phyloP scores from a whole-genome alignment of 2,329 filamentous ascomycete species.

The Aspergillus japonicus region DNA sequence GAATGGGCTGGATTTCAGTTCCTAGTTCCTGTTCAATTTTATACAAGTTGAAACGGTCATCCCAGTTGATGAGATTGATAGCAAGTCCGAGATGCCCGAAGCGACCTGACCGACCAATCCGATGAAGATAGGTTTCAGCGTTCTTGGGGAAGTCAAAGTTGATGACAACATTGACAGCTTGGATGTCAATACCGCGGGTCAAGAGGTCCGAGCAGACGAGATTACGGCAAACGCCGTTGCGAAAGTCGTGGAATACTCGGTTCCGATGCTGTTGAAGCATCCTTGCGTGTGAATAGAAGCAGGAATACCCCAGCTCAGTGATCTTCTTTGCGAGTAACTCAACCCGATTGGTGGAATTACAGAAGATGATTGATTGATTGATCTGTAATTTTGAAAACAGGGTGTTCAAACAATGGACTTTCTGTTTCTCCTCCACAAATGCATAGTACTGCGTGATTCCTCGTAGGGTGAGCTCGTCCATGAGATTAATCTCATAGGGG shows the following conservation, averaged over 20 bases:
- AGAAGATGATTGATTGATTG: conserved; percentile 99
- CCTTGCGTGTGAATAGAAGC: conserved; percentile 97
- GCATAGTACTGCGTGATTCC: conserved; percentile 99
- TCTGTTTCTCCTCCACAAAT: conserved; percentile 98
- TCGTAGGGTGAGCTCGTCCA: conserved; percentile 96
- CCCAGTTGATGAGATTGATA: conserved; percentile 99
- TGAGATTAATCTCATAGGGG: conserved; percentile 98
- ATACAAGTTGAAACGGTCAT: conserved; percentile 97
- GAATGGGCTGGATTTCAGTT: conserved; percentile 97
- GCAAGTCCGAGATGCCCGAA: conserved; percentile 96
- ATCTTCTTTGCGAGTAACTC: conserved; percentile 99
- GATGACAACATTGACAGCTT: conserved; percentile 99
- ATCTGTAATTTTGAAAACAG: conserved; percentile 99
- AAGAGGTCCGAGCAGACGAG: conserved; percentile 96
- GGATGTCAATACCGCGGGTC: conserved; percentile 98
- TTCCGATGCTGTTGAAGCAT: conserved; percentile 98
- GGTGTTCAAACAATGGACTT: conserved; percentile 98
- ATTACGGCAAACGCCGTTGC: conserved; percentile 96
- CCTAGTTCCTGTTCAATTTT: conserved; percentile 97
- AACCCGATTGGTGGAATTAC: conserved; percentile 97
- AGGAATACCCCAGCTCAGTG: conserved; percentile 97
- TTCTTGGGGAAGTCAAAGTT: conserved; percentile 99
- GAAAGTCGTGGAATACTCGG: conserved; percentile 98
- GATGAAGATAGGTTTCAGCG: conserved; percentile 96
- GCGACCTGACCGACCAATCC: conserved; percentile 94